These are phyloP conservation scores for Citrus reticulata DNA, from an alignment of 345 rosid species.

Conservation along the genomic window DNA sequence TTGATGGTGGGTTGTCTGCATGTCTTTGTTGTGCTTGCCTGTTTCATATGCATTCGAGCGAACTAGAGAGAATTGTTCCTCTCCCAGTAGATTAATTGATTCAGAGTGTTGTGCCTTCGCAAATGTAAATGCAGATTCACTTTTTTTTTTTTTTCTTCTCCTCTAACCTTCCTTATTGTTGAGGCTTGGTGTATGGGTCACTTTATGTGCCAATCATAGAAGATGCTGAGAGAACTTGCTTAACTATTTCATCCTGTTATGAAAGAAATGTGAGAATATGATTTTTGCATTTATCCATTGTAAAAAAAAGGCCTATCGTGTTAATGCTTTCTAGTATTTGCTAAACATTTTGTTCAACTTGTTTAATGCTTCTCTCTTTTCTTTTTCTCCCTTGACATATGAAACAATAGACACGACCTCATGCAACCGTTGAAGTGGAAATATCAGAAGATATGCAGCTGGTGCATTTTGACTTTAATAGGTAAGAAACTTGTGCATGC, in stretches of 20 bases:
- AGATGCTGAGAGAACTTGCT: neutral
- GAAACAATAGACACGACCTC: conserved; percentile 79
- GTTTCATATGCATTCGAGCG: neutral
- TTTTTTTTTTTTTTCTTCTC: neutral
- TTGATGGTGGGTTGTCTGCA: neutral
- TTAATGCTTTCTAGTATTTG: neutral
- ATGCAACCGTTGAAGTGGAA: conserved; percentile 99
- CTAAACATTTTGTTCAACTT: neutral
- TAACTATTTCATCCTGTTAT: neutral
- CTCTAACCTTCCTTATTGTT: neutral
- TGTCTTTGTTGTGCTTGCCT: neutral
- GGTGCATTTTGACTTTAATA: conserved; percentile 96
- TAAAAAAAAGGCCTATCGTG: neutral
- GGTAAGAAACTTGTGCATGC: conserved; percentile 36
- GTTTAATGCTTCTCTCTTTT: conserved; percentile 15
- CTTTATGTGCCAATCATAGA: neutral
- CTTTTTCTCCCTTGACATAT: conserved; percentile 3
- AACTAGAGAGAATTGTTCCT: neutral
- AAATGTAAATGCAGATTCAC: neutral
- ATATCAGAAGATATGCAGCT: conserved; percentile 99
- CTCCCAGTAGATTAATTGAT: neutral
- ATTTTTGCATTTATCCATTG: neutral
- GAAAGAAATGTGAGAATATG: neutral
- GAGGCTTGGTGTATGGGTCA: neutral
- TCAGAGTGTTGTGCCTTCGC: neutral